These are phyloP conservation scores for Plasmodium gonderi DNA, from an alignment of 169 alveolate species.

Conservation along the genomic window DNA sequence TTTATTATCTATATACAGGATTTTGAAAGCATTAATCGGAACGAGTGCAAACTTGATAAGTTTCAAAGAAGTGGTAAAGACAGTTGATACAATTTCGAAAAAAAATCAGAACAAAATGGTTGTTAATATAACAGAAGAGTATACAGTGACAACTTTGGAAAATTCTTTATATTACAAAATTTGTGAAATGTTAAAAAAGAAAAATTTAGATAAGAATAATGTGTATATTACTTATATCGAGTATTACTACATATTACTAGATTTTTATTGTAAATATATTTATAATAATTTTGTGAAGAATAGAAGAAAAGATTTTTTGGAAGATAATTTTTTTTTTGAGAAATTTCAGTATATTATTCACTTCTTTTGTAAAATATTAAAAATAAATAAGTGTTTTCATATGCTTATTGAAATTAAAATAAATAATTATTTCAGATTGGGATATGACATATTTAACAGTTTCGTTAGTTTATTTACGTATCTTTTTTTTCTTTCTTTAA, in stretches of 20 bases:
- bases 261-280: constrained; percentile 33
- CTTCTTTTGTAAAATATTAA: constrained; percentile 65
- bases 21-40: constrained; percentile 45
- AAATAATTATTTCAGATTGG: constrained; percentile 27
- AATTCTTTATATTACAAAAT: constrained; percentile 36
- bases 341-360: constrained; percentile 12
- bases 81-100: not conserved
- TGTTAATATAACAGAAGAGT: not conserved
- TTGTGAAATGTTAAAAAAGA: constrained; percentile 6
- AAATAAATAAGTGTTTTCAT: constrained; percentile 59
- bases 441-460: constrained; percentile 37
- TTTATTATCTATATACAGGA: constrained; percentile 36
- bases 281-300: constrained; percentile 5
- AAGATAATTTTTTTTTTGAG: not conserved
- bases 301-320: not conserved
- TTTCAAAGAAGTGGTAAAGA: constrained; percentile 3
- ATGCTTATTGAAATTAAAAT: constrained; percentile 43
- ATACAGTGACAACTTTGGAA: not conserved
- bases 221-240: constrained; percentile 50
- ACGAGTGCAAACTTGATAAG: constrained; percentile 19
- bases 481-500: constrained; percentile 33
- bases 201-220: not conserved
- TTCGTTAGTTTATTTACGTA: constrained; percentile 40
- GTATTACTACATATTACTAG: constrained; percentile 47
- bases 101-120: not conserved